phyloP scores from a whole-genome alignment of 148 eudicot genomes.

The Amaranthus palmeri region DNA sequence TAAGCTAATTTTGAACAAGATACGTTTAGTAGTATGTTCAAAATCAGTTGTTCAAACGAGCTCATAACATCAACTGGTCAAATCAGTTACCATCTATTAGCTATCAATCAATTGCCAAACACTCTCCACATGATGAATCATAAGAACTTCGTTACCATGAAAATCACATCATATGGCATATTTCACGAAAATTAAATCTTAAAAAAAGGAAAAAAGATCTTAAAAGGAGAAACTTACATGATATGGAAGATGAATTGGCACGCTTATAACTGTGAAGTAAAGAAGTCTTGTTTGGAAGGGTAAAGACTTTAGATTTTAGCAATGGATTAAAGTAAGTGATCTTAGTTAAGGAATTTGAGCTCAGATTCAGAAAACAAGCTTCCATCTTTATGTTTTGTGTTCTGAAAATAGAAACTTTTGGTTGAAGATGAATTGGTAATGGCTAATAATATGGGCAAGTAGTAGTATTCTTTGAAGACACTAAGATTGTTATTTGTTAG shows the following conservation, averaged over 20 bases:
- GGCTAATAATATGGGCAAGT: neutral
- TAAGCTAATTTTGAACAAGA: too few species aligned
- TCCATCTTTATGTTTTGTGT: slow-evolving; percentile 32
- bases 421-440: neutral
- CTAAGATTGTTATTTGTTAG: neutral
- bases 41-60: too few species aligned
- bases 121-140: too few species aligned
- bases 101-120: too few species aligned
- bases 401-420: neutral
- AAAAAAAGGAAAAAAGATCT: neutral
- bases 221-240: slow-evolving; percentile 40
- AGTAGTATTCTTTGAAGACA: neutral
- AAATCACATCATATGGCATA: too few species aligned
- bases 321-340: slow-evolving; percentile 33
- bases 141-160: too few species aligned
- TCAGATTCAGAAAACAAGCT: slow-evolving; percentile 61
- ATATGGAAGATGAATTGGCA: slow-evolving; percentile 28
- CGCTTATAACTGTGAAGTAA: slow-evolving; percentile 24
- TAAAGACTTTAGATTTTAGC: slow-evolving; percentile 29
- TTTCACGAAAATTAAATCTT: neutral
- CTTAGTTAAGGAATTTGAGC: slow-evolving; percentile 52
- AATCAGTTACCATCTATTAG: too few species aligned
- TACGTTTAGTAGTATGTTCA: too few species aligned
- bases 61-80: too few species aligned
- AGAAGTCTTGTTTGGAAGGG: slow-evolving; percentile 17